Evolutionary conservation across 164 flowering plant species (phyloP), one percentile per base, ranked within the genome.

Genomic region (Vitis labrusca): DNA sequence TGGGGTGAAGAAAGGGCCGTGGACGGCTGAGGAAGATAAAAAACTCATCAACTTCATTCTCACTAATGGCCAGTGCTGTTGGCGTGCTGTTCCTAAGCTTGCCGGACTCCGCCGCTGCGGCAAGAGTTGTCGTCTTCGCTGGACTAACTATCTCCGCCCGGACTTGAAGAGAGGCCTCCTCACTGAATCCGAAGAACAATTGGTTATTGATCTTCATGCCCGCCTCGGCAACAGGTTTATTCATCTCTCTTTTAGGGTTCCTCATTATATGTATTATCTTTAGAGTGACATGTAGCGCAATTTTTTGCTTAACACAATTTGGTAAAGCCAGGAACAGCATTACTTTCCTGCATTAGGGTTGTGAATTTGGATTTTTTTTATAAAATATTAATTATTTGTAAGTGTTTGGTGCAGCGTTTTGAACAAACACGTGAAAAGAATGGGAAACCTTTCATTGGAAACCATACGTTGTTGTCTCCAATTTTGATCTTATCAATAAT

Each of bases 1-100:
- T 4, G 95, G 94, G 30, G 97, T 92, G 74, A 92, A 92, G 90
- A 92, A 92, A 74, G 97, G 97, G 29, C 97, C 97, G n/a, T 92
- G 97, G 97, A 92, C 95, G 1, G 91, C 92, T 8, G 97, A 92
- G 80, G 97, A 92, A 67, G 97, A 92, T 75, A 92, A 89, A 86
- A 92, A 90, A 65, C 94, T 92, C 70, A 88, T 90, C 81, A 85
- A 86, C 71, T 92, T 92, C 76, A 89, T 92, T 58, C 86, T 92
- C 72, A 88, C 86, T 61, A 89, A 92, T 75, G 97, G 97, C 63
- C 97, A 89, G 78, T 92, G 97, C 62, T 92, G 97, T 58, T 92
- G 97, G 97, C 75, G 97, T 2, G 94, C 95, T 12, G 92, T 92
- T 50, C 97, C 97, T 1, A 92, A 90, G 81, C 95, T 92, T 53